These are phyloP conservation scores for Syncephalastrum sp. DNA, from an alignment of 371 early-diverging fungal genomes.

Conservation along the genomic window DNA sequence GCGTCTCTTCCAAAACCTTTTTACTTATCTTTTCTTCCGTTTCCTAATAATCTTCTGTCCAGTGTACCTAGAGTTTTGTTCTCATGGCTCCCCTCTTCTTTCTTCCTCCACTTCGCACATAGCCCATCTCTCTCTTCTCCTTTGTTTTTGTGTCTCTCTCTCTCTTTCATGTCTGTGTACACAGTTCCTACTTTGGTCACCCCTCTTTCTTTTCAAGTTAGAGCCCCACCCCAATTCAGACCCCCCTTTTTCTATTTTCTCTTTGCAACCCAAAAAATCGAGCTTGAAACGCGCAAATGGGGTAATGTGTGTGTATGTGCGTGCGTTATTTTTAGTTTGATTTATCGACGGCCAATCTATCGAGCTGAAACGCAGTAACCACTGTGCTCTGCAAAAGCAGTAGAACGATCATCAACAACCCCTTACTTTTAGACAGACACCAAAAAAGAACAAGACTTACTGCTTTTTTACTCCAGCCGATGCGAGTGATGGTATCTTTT, in stretches of 20 bases:
- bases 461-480: conserved; percentile 49
- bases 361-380: conserved; percentile 37
- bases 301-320: neutral
- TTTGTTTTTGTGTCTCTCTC: neutral
- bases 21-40: neutral
- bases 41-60: conserved; percentile 11
- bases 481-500: conserved; percentile 47
- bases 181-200: conserved; percentile 10
- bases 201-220: neutral
- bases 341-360: conserved; percentile 31
- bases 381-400: conserved; percentile 33
- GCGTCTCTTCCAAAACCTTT: neutral
- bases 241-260: too few species aligned
- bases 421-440: neutral
- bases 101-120: conserved; percentile 17
- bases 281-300: conserved; percentile 1
- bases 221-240: too few species aligned
- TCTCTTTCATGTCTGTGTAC: conserved; percentile 11
- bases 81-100: conserved; percentile 6
- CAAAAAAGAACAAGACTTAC: conserved; percentile 22
- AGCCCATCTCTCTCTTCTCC: conserved; percentile 8
- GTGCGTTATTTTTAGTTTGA: neutral
- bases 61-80: conserved; percentile 18
- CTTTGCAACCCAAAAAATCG: too few species aligned
- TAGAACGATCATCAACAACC: neutral